Evolutionary conservation across 345 rosid species (phyloP).

Genomic region (Bruguiera sexangula): DNA sequence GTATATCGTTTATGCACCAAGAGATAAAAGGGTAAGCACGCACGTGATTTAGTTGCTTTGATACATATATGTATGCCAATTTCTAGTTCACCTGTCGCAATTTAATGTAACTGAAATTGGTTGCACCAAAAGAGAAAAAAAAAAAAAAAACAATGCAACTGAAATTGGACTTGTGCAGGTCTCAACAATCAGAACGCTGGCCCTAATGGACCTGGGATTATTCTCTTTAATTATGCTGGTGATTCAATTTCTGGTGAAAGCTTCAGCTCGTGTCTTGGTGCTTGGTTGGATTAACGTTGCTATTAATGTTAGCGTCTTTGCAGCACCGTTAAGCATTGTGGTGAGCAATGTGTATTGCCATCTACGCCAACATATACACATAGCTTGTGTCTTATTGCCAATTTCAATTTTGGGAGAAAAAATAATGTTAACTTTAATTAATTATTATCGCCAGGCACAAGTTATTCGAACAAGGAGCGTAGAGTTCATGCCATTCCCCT

Average conservation of each 20-base stretch:
- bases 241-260: conserved; percentile 36
- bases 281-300: conserved; percentile 87
- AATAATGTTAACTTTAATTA: too few species aligned
- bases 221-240: conserved; percentile 47
- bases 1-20: conserved; percentile 59
- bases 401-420: background rate
- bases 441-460: conserved; percentile 38
- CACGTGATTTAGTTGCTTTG: too few species aligned
- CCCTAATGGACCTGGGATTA: conserved; percentile 48
- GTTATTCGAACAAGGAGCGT: conserved; percentile 80
- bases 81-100: too few species aligned
- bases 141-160: background rate
- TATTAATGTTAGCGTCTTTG: conserved; percentile 67
- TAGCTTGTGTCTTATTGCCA: background rate
- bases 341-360: conserved; percentile 28
- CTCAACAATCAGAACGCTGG: conserved; percentile 49
- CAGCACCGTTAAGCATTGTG: conserved; percentile 71
- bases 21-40: conserved; percentile 35
- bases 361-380: too few species aligned
- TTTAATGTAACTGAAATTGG: too few species aligned
- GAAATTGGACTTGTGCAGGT: conserved; percentile 35
- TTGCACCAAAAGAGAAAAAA: too few species aligned
- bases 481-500: conserved; percentile 83
- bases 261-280: conserved; percentile 25
- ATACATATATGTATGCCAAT: too few species aligned